Conservation (phyloP, 768 basidiomycete species). For the Tulasnella sp. region DNA sequence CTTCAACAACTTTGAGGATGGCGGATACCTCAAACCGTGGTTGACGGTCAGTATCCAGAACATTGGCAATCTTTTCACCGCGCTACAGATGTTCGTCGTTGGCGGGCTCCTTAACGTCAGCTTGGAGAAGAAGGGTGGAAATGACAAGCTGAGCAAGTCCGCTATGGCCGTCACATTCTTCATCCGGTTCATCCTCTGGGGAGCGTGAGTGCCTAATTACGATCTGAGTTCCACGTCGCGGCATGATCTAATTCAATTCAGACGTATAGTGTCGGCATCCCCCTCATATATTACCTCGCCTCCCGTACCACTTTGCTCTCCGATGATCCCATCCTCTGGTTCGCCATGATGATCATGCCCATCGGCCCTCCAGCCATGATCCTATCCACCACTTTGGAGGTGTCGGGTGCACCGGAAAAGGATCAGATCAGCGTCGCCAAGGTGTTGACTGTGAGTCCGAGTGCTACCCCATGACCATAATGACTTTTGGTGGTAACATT, state of each 20-base stretch:
- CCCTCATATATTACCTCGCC: slow-evolving; percentile 1
- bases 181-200: not conserved
- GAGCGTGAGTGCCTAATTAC: no score
- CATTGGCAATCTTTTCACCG: not conserved
- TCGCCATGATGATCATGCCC: not conserved
- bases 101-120: not conserved
- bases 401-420: not conserved
- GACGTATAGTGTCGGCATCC: not conserved
- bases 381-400: slow-evolving; percentile 3
- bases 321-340: not conserved
- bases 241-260: no score
- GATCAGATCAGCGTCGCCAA: not conserved
- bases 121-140: not conserved
- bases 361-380: slow-evolving; percentile 3
- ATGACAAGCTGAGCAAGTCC: not conserved
- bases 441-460: slow-evolving; percentile 9
- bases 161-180: not conserved
- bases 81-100: slow-evolving; percentile 10
- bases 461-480: no score
- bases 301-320: not conserved
- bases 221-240: no score
- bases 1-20: not conserved
- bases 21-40: slow-evolving; percentile 1
- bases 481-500: no score
- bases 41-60: slow-evolving; percentile 3